These are phyloP conservation scores for Hypseocharis bilobata DNA, from an alignment of 441 rosid species.

Conservation along the genomic window DNA sequence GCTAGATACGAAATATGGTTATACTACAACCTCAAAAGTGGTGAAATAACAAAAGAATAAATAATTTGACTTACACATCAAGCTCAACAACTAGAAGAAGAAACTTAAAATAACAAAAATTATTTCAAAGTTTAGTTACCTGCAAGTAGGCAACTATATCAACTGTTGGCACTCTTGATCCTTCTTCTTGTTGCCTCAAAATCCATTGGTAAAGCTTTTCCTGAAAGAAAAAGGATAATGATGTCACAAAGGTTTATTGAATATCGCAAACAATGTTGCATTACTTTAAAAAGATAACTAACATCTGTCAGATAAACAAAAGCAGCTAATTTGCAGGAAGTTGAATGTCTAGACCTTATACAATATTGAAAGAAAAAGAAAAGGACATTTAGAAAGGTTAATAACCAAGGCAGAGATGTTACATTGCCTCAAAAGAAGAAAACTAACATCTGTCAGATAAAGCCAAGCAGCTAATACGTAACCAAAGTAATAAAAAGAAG, in stretches of 20 bases:
- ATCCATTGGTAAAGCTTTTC: slow-evolving; percentile 63
- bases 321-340: not conserved
- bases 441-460: not conserved
- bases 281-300: not conserved
- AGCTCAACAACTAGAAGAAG: not conserved
- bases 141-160: slow-evolving; percentile 51
- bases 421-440: not conserved
- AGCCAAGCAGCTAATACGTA: too few species aligned
- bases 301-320: not conserved
- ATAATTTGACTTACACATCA: not conserved
- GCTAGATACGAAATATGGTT: not conserved
- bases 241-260: not conserved
- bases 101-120: slow-evolving; percentile 15
- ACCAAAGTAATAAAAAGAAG: too few species aligned
- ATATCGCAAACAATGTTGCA: not conserved
- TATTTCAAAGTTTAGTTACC: slow-evolving; percentile 25
- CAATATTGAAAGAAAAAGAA: not conserved
- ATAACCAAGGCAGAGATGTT: not conserved
- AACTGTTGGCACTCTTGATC: slow-evolving; percentile 40
- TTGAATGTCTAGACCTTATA: not conserved
- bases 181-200: slow-evolving; percentile 51
- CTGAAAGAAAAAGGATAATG: slow-evolving; percentile 20
- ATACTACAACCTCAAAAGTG: not conserved
- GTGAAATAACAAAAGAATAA: not conserved
- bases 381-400: not conserved